Evolutionary conservation across 805 yeast species (phyloP), one percentile per base, ranked within the genome.

Genomic region (Danielia oregonensis): DNA sequence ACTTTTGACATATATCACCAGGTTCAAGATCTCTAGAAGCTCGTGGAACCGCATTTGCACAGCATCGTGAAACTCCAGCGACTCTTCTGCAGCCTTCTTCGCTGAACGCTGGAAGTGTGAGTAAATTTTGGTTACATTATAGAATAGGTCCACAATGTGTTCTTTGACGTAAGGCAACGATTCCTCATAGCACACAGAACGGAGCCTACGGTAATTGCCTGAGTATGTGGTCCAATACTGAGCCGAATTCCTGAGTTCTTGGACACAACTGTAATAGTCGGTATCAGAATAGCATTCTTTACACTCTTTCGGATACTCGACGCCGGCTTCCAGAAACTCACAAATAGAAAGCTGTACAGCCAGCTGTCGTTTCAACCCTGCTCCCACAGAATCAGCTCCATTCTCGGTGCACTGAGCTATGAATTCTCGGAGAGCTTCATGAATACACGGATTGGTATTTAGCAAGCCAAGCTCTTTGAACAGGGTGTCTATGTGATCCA

Each of bases 171-270:
- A 73, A 0, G 80, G 79, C 1, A 72, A 42, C 0, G 76, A 61
- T 30, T 73, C 70, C 36, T 74, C 78, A 40, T 59, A 56, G 46
- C 88, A 82, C 0, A 79, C 59, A 2, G 66, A 63, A 2, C 74
- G 63, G 3, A 81, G 58, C 21, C 72, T 68, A 29, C 78, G 66
- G 51, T 74, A 80, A 47, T 80, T 74, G 0, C 86, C 86, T 42
- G 79, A 79, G 49, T 72, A 82, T 0, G 82, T 77, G 0, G 88
- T 80, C 91, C 91, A 82, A 71, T 81, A 76, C 44, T 80, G 83
- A 0, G 77, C 63, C 3, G 63, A 57, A 15, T 46, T 46, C 35
- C 74, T 74, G 25, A 76, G 41, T 2, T 60, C 55, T 3, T 43
- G 32, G 19, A 76, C 57, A 40, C 82, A 78, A 1, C 37, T 42